Conservation (phyloP, 768 basidiomycete genomes). For the Hirschioporus abietinus region DNA sequence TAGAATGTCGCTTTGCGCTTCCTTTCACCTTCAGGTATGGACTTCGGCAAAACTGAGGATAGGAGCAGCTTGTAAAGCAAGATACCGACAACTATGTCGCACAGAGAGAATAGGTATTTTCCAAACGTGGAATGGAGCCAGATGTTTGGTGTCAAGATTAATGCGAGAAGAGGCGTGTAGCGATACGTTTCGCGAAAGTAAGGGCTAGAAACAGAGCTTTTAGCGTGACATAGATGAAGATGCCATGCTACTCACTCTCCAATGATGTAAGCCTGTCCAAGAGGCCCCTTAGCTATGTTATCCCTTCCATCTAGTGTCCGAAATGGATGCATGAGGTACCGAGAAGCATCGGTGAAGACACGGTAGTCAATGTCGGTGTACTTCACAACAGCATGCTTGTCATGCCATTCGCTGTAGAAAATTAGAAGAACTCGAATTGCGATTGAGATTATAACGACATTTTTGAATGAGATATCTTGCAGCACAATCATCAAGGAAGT, state of each 20-base stretch:
- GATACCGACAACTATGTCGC: conserved; percentile 75
- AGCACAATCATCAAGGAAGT: not conserved
- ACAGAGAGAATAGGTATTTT: conserved; percentile 80
- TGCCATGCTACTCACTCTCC: conserved; percentile 64
- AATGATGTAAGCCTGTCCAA: conserved; percentile 38
- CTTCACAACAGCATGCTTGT: conserved; percentile 74
- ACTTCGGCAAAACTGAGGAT: conserved; percentile 42
- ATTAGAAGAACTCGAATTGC: conserved; percentile 67
- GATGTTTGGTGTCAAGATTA: conserved; percentile 75
- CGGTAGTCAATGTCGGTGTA: conserved; percentile 98
- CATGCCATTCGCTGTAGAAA: conserved; percentile 87
- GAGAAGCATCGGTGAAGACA: conserved; percentile 90
- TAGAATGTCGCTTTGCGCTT: conserved; percentile 34
- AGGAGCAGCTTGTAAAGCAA: conserved; percentile 63
- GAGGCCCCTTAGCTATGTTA: conserved; percentile 59
- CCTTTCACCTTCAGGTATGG: not conserved
- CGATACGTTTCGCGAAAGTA: conserved; percentile 91
- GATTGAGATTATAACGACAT: conserved; percentile 48
- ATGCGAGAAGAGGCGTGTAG: conserved; percentile 89
- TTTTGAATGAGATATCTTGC: conserved; percentile 34
- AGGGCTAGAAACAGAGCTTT: conserved; percentile 48
- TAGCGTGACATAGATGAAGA: conserved; percentile 5
- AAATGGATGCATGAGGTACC: conserved; percentile 50
- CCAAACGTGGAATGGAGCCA: conserved; percentile 83
- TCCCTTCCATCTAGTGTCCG: conserved; percentile 20